Base-by-base conservation (phyloP, 148 eudicot species). In the Vaccinium darrowii region DNA sequence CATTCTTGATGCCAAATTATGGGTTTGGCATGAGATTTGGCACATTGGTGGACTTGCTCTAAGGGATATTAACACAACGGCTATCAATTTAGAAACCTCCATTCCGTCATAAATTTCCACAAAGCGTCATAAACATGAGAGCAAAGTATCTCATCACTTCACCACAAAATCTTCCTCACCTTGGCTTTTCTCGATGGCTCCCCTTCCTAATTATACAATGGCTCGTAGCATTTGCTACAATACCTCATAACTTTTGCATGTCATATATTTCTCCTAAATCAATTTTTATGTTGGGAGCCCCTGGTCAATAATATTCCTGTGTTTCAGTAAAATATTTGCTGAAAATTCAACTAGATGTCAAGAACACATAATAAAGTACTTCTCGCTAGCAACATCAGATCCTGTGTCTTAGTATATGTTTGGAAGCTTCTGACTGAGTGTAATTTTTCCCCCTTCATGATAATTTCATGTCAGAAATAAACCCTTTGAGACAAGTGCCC, bases 401-500 rank as follows among this genome's bases (percentile, higher is more conserved):
- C 7, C 7, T 25, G 5, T 23, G 23, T 10, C 16, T 7, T 13
- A 8, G 39, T 27, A 7, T 54, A 16, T 54, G 23, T 79, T 21
- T 23, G 62, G 49, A 79, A 79, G 30, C 39, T 4, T 13, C 62
- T 80, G 51, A 58, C 27, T 58, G 19, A 10, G 12, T 57, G 25
- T 58, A 78, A 33, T 80, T 57, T 76, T 85, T 65, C 18, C 21
- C 25, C 18, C 78, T 74, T 60, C 78, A 19, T 69, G 82, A 21
- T 9, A n/a, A 71, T 56, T 83, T 81, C 79, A 33, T 86, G 87
- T 80, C 92, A 96, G 99, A 92, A 76, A 90, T 96, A 85, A 96
- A 96, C 79, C 99, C 98, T 65, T 69, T 92, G 89, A 85, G n/a
- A 78, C 74, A 92, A 90, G 92, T 96, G 88, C 99, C 99, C 27